Conservation (phyloP, 768 basidiomycete species). For the Suillus brevipes region DNA sequence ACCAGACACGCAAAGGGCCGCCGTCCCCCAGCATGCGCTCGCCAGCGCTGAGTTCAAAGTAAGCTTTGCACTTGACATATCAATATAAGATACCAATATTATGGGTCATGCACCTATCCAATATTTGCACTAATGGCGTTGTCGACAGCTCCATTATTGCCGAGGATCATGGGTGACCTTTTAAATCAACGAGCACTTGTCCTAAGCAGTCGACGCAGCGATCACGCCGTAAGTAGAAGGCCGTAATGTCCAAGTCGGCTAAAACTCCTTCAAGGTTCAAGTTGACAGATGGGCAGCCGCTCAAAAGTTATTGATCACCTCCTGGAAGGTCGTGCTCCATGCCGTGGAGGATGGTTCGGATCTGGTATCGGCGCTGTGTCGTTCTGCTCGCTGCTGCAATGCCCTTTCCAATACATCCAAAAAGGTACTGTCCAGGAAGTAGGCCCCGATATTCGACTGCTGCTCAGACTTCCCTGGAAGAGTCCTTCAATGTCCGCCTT, state of each 20-base stretch:
- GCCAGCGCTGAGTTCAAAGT: not conserved
- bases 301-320: not conserved
- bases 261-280: not conserved
- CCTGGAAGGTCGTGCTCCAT: not conserved
- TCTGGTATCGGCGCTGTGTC: not conserved
- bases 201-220: not conserved
- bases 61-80: not conserved
- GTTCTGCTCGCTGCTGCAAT: not conserved
- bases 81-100: not conserved
- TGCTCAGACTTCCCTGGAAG: not conserved
- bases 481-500: not conserved
- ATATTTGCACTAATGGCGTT: not conserved
- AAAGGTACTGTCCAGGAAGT: not conserved
- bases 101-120: not conserved
- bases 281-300: not conserved
- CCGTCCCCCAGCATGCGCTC: conserved; percentile 18
- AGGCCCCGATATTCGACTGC: not conserved
- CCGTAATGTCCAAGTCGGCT: not conserved
- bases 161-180: not conserved
- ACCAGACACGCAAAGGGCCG: conserved; percentile 26
- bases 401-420: not conserved
- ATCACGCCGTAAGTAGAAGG: not conserved
- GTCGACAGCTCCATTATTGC: not conserved
- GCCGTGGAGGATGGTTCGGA: not conserved
- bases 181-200: not conserved